Conservation (phyloP, 2,329 filamentous ascomycete species). For the Colletotrichum australisinense region DNA sequence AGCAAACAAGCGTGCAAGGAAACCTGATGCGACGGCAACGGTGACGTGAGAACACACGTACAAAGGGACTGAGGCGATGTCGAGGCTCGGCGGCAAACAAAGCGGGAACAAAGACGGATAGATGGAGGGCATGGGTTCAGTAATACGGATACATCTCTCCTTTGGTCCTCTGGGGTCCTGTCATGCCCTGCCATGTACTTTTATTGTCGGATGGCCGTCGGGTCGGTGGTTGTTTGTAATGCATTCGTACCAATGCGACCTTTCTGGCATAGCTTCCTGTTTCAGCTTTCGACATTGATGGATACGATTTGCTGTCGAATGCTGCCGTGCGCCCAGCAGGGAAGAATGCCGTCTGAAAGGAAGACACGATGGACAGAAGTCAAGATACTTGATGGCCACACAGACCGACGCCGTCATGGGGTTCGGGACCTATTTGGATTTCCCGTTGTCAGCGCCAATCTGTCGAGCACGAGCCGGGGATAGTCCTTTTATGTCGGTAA, state of each 20-base stretch:
- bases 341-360: constrained; percentile 5
- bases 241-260: constrained; percentile 14
- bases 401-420: background rate
- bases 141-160: background rate
- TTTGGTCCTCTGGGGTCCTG: background rate
- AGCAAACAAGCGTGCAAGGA: constrained; percentile 19
- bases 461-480: constrained; percentile 19
- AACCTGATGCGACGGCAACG: constrained; percentile 20
- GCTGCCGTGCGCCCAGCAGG: background rate
- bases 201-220: background rate
- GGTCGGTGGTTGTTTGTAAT: constrained; percentile 8
- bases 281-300: constrained; percentile 24
- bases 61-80: constrained; percentile 10
- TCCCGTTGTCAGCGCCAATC: constrained; percentile 12
- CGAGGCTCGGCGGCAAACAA: constrained; percentile 15
- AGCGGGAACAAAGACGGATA: constrained; percentile 15
- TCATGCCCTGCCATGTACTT: background rate
- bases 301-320: background rate
- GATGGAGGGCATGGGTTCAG: background rate
- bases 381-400: background rate
- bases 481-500: constrained; percentile 12
- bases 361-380: background rate
- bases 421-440: background rate
- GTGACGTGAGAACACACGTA: constrained; percentile 5
- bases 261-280: constrained; percentile 30